Percentiles rank a stretch among this genome's conserved stretches.
Conservation (phyloP, 148 eudicot genomes). For the Chenopodium quinoa region DNA sequence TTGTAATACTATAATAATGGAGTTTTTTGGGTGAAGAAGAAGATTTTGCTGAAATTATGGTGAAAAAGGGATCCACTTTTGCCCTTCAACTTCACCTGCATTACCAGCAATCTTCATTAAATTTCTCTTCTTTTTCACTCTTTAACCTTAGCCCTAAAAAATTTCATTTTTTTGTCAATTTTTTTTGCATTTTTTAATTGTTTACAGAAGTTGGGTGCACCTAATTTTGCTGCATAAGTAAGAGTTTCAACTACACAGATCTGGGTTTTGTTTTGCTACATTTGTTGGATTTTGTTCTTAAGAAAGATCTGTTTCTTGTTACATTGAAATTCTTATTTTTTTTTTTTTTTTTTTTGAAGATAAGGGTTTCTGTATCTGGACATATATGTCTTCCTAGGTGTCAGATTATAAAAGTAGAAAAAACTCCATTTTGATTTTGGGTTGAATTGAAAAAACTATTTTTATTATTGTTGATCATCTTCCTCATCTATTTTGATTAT, state of each 20-base stretch:
- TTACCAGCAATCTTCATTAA: conserved; percentile 26
- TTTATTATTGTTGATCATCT: neutral
- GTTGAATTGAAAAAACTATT: neutral
- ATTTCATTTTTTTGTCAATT: neutral
- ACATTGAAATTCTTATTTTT: conserved; percentile 13
- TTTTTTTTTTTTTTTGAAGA: conserved; percentile 24
- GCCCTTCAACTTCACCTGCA: conserved; percentile 3
- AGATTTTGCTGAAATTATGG: conserved; percentile 14
- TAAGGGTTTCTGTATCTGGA: conserved; percentile 26
- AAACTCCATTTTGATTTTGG: conserved; percentile 10
- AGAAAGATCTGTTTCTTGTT: conserved; percentile 26
- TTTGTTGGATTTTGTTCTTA: conserved; percentile 10
- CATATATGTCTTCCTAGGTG: conserved; percentile 21
- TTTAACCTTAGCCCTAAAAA: neutral
- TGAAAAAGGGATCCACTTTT: conserved; percentile 17
- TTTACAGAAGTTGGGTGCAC: conserved; percentile 32
- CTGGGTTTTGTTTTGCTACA: conserved; percentile 19
- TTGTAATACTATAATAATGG: neutral
- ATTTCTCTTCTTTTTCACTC: neutral
- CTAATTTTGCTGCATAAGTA: conserved; percentile 33
- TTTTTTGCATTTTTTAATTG: neutral
- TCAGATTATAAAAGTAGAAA: neutral
- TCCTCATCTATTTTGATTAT: conserved; percentile 19
- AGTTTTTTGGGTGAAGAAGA: neutral
- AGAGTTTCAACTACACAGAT: conserved; percentile 34